Percentiles rank a stretch among this genome's conserved stretches.
phyloP scores from a whole-genome alignment of 2,329 filamentous ascomycete genomes.

The Nemania sp. region DNA sequence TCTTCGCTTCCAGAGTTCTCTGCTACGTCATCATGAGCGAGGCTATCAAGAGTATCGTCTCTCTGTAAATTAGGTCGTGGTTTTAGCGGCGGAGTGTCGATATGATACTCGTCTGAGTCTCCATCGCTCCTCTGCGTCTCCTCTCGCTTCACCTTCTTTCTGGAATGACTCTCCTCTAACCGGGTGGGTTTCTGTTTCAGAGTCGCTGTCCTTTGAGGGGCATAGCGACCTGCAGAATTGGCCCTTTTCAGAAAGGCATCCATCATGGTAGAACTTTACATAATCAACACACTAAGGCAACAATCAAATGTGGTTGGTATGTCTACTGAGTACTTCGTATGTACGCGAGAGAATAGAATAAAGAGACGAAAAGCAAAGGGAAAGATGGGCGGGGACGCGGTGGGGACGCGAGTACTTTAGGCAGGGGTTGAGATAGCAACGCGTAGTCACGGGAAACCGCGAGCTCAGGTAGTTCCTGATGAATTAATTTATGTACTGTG shows the following conservation, averaged over 20 bases:
- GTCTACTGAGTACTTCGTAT: no score
- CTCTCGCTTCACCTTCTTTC: conserved; percentile 43
- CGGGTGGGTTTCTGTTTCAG: conserved; percentile 12
- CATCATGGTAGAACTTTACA: conserved; percentile 28
- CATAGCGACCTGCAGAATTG: conserved; percentile 8
- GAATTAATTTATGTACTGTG: not conserved
- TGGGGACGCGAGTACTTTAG: not conserved
- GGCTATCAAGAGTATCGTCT: conserved; percentile 34
- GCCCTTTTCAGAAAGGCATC: conserved; percentile 37
- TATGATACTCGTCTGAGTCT: conserved; percentile 38
- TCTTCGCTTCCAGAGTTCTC: conserved; percentile 37
- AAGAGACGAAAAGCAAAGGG: not conserved
- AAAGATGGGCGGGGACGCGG: conserved; percentile 23
- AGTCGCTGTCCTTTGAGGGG: conserved; percentile 13
- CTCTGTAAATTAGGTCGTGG: conserved; percentile 18
- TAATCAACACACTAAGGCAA: not conserved
- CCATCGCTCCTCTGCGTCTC: conserved; percentile 40
- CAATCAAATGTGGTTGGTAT: not conserved
- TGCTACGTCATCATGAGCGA: conserved; percentile 40
- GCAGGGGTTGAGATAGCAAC: conserved; percentile 19
- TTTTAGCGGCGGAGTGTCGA: conserved; percentile 24
- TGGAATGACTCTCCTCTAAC: conserved; percentile 34
- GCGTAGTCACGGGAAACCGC: conserved; percentile 35
- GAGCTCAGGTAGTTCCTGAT: conserved; percentile 4
- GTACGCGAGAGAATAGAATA: not conserved